phyloP scores from a whole-genome alignment of 2,329 filamentous ascomycete species.

The Aspergillus ibericus region DNA sequence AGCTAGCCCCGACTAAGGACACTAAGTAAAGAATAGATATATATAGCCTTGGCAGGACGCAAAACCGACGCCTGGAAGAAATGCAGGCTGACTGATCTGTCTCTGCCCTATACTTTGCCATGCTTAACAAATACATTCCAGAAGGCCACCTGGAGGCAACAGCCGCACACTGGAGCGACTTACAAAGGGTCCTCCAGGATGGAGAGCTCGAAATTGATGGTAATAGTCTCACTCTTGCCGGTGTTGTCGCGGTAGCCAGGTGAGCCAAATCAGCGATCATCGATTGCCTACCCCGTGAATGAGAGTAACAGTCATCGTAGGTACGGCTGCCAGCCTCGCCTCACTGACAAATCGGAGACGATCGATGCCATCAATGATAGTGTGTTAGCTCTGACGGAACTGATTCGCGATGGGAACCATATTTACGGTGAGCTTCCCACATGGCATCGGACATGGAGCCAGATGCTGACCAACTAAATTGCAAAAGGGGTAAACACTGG shows the following conservation, averaged over 20 bases:
- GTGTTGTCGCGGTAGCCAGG: conserved; percentile 1
- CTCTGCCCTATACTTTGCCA: neutral
- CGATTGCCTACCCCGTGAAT: neutral
- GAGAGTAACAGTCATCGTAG: neutral
- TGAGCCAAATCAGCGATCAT: neutral
- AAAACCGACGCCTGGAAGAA: too few relatives aligned
- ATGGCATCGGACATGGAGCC: too few relatives aligned
- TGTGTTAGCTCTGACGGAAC: neutral
- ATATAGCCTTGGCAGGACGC: neutral
- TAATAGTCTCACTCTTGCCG: neutral
- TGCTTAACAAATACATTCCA: neutral
- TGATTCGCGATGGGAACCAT: neutral
- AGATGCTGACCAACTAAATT: neutral
- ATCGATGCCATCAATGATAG: conserved; percentile 2
- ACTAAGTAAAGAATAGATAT: neutral
- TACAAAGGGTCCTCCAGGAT: neutral
- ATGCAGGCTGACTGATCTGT: too few relatives aligned
- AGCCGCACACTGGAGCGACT: neutral
- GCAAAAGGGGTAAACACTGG: conserved; percentile 62
- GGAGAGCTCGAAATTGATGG: conserved; percentile 2
- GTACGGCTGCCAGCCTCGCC: neutral
- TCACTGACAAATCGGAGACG: neutral
- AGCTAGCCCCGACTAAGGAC: neutral
- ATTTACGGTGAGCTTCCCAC: neutral
- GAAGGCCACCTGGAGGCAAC: neutral